These are phyloP conservation scores for Salvia miltiorrhiza DNA, from an alignment of 257 asterid species.

Conservation along the genomic window DNA sequence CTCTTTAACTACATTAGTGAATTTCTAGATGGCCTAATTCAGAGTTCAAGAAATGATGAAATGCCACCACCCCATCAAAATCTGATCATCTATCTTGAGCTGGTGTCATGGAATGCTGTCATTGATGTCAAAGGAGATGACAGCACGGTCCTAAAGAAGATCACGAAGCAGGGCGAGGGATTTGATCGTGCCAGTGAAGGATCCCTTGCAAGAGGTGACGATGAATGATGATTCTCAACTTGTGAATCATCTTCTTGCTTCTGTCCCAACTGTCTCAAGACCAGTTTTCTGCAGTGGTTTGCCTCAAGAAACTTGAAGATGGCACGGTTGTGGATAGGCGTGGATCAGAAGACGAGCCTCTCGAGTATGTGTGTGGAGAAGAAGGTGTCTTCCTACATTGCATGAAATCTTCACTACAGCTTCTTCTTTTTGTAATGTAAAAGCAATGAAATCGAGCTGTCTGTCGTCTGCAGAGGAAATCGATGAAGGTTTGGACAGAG, in stretches of 20 bases:
- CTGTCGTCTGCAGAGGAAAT: constrained; percentile 32
- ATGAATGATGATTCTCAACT: background rate
- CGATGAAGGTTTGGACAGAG: constrained; percentile 42
- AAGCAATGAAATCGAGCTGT: background rate
- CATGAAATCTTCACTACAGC: background rate
- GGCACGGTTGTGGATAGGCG: constrained; percentile 40
- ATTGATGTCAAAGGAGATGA: constrained; percentile 50
- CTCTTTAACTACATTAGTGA: constrained; percentile 3
- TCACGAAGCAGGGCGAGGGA: constrained; percentile 42
- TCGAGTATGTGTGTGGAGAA: constrained; percentile 48
- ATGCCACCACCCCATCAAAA: constrained; percentile 23
- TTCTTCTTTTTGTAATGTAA: background rate
- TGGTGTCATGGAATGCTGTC: constrained; percentile 53
- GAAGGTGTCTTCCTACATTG: constrained; percentile 35
- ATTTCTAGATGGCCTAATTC: constrained; percentile 43
- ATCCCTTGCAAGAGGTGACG: constrained; percentile 46
- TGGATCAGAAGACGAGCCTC: constrained; percentile 49
- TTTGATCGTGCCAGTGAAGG: constrained; percentile 59
- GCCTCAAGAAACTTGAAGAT: constrained; percentile 41
- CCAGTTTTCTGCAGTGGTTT: constrained; percentile 31
- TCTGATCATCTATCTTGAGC: constrained; percentile 45
- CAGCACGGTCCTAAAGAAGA: constrained; percentile 43
- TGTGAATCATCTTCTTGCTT: background rate
- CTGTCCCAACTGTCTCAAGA: background rate
- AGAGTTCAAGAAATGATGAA: constrained; percentile 12